Evolutionary conservation across 176 grass and related monocot genomes (phyloP), one percentile per base, ranked within the genome.

Genomic region (Puccinellia tenuiflora): DNA sequence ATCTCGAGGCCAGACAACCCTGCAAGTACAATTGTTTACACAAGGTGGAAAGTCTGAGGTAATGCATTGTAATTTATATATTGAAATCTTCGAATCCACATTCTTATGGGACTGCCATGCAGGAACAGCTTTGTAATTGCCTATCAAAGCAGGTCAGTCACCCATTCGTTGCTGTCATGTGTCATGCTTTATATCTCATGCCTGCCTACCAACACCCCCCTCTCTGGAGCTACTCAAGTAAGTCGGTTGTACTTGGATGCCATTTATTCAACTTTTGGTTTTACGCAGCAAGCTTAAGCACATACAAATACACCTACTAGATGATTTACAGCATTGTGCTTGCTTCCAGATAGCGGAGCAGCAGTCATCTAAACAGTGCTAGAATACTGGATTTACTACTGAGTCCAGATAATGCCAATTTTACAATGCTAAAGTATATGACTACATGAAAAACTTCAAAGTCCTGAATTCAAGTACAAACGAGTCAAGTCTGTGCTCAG

Each of bases 1-100:
- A 88, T 98, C 96, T 37, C 96, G 92, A 28, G 96, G 96, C 96
- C 96, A 98, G 37, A 95, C 87, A 38, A 98, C 62, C 92, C 96
- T 98, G 76, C 81, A 88, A 51, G 79, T 73, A 73, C 71, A 73
- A 26, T 73, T 73, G 68, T 72, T 82, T 42, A 84, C 64, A 84
- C 75, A 66, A 78, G 75, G 78, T 76, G 57, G n/a, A 52, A 61
- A 86, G 56, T 54, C 16, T 73, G 64, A 78, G 63, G 30, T 78
- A 55, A 75, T 78, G 79, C 73, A 56, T 8, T 81, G 39, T 45
- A 54, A 88, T 73, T 13, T 62, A 51, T 70, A 54, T 14, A 68
- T 47, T 55, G 43, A 63, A 52, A 52, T 69, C 50, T 62, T 71
- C 5, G 42, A 76, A 70, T 30, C 15, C 43, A 42, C 37, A 4